Evolutionary conservation across 176 grass and related monocot genomes (phyloP).

Genomic region (Carex littledalei): DNA sequence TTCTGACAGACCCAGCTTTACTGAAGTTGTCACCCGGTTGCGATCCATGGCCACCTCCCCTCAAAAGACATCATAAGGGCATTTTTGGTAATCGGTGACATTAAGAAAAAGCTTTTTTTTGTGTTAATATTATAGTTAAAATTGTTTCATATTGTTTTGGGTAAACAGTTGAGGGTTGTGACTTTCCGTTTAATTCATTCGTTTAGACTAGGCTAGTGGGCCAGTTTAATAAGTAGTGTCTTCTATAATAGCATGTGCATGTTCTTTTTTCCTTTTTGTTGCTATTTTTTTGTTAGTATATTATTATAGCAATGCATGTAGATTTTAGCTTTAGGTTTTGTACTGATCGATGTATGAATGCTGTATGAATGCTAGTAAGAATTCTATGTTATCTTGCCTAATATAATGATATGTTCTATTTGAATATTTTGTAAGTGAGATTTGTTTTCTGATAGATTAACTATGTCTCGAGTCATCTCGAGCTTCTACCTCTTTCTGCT

Average conservation of each 20-base stretch:
- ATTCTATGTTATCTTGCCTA: neutral
- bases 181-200: conserved; percentile 57
- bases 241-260: conserved; percentile 40
- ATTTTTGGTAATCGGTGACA: conserved; percentile 2
- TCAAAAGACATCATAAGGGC: conserved; percentile 46
- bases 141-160: conserved; percentile 16
- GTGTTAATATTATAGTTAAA: conserved; percentile 28
- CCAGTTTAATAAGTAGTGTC: conserved; percentile 55
- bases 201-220: conserved; percentile 57
- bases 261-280: conserved; percentile 15
- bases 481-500: neutral
- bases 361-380: conserved; percentile 10
- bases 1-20: conserved; percentile 67
- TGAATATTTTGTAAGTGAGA: neutral
- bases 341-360: conserved; percentile 6
- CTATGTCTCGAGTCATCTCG: neutral
- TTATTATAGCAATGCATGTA: conserved; percentile 19
- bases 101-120: neutral
- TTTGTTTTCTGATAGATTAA: neutral
- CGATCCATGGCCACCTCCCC: conserved; percentile 68
- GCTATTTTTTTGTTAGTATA: conserved; percentile 10
- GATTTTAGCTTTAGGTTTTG: conserved; percentile 1
- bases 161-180: conserved; percentile 17
- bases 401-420: neutral
- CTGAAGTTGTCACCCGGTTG: conserved; percentile 59